These are phyloP conservation scores for Corchorus capsularis DNA, from an alignment of 345 rosid species.

Conservation along the genomic window DNA sequence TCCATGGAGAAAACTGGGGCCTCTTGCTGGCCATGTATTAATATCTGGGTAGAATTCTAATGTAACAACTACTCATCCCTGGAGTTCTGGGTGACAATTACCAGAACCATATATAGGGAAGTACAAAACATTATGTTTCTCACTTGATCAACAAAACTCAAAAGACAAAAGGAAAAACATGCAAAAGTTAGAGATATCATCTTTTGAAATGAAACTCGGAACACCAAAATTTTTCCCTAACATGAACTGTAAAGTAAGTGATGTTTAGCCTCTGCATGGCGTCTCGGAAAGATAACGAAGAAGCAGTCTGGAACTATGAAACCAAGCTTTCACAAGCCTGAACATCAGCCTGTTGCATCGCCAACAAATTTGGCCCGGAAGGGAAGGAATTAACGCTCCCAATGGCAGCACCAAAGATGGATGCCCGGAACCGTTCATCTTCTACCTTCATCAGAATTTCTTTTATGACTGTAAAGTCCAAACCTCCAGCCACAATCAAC, in stretches of 20 bases:
- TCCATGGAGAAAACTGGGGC: neutral
- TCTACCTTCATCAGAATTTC: conserved; percentile 65
- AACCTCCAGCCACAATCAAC: conserved; percentile 46
- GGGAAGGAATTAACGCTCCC: conserved; percentile 28
- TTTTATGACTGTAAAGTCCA: conserved; percentile 56
- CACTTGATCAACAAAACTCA: conserved; percentile 13
- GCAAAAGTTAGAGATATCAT: conserved; percentile 17
- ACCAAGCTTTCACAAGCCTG: conserved; percentile 39
- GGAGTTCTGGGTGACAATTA: neutral
- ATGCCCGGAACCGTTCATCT: conserved; percentile 53
- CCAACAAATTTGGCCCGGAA: conserved; percentile 37
- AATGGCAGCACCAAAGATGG: conserved; percentile 30
- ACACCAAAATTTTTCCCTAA: neutral
- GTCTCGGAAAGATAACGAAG: neutral
- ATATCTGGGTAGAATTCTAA: neutral
- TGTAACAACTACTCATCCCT: neutral
- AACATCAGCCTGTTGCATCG: conserved; percentile 27
- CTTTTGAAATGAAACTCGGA: neutral
- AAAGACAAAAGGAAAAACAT: conserved; percentile 17
- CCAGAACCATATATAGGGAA: no score
- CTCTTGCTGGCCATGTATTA: neutral
- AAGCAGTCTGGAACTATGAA: conserved; percentile 30
- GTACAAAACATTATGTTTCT: neutral
- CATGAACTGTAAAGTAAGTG: neutral
- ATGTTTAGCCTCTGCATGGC: neutral